phyloP scores from a whole-genome alignment of 129 eudicot genomes.

The Artemisia argyi region DNA sequence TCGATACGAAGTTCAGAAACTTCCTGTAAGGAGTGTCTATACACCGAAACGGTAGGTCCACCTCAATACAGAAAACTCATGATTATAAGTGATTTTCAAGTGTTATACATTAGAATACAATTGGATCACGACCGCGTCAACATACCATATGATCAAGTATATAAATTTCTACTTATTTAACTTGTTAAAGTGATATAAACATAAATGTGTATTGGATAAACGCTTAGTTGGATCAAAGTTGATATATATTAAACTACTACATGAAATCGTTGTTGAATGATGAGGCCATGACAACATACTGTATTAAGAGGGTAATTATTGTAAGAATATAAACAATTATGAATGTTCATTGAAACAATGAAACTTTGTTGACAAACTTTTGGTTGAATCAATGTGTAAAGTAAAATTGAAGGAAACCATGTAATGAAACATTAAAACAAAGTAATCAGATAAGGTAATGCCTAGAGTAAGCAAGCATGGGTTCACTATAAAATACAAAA shows the following conservation, averaged over 20 bases:
- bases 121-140: too few species aligned
- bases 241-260: not conserved
- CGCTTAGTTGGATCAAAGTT: too few species aligned
- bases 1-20: too few species aligned
- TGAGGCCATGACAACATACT: slow-evolving; percentile 21
- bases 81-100: too few species aligned
- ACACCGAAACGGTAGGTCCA: too few species aligned
- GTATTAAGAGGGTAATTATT: slow-evolving; percentile 16
- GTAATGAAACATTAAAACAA: slow-evolving; percentile 20
- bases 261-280: not conserved
- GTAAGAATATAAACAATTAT: not conserved
- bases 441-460: slow-evolving; percentile 31
- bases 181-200: too few species aligned
- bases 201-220: too few species aligned
- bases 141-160: too few species aligned
- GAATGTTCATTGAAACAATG: not conserved
- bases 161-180: too few species aligned
- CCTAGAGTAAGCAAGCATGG: slow-evolving; percentile 46
- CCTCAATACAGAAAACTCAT: too few species aligned
- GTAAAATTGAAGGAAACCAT: slow-evolving; percentile 24
- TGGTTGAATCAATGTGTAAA: slow-evolving; percentile 33
- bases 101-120: too few species aligned
- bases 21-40: too few species aligned
- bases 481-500: slow-evolving; percentile 6
- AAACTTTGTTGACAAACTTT: slow-evolving; percentile 23